A percentile compares a stretch with the other conserved stretches of the same genome.
Conservation (phyloP, 73 alveolate species). For the Paramecium caudatum region DNA sequence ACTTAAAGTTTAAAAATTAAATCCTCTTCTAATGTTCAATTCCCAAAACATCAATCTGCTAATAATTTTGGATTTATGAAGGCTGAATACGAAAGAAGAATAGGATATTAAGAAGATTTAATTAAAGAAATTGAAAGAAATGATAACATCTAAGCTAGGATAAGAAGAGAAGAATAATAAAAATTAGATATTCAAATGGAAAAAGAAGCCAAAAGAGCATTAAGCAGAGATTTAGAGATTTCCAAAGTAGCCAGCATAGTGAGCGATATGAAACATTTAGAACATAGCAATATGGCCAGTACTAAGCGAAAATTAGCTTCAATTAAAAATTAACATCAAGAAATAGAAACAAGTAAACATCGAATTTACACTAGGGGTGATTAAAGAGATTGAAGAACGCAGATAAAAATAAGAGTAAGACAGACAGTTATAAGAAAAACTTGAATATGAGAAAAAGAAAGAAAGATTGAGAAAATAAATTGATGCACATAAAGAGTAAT, state of each 20-base stretch:
- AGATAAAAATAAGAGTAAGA: conserved; percentile 1
- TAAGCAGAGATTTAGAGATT: conserved; percentile 14
- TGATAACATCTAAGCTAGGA: conserved; percentile 33
- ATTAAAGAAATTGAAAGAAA: conserved; percentile 51
- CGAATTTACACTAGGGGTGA: not conserved
- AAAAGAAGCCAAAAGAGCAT: conserved; percentile 7
- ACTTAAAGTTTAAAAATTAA: not conserved
- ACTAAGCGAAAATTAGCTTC: not conserved
- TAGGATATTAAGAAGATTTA: conserved; percentile 39
- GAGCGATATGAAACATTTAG: conserved; percentile 44
- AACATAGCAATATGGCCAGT: not conserved
- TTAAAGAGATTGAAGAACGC: conserved; percentile 9
- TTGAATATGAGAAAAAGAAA: not conserved
- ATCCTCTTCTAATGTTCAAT: not conserved
- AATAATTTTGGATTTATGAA: conserved; percentile 40
- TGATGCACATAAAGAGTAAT: conserved; percentile 7
- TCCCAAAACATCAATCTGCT: not conserved
- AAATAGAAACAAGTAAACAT: conserved; percentile 11
- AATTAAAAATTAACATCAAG: conserved; percentile 12
- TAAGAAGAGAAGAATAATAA: conserved; percentile 35
- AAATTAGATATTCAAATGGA: not conserved
- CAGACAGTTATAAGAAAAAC: not conserved
- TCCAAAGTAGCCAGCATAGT: not conserved
- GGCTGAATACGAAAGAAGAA: conserved; percentile 41
- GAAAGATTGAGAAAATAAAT: conserved; percentile 9